phyloP scores from a whole-genome alignment of 2,329 filamentous ascomycete species.

The Sporothrix curviconia region DNA sequence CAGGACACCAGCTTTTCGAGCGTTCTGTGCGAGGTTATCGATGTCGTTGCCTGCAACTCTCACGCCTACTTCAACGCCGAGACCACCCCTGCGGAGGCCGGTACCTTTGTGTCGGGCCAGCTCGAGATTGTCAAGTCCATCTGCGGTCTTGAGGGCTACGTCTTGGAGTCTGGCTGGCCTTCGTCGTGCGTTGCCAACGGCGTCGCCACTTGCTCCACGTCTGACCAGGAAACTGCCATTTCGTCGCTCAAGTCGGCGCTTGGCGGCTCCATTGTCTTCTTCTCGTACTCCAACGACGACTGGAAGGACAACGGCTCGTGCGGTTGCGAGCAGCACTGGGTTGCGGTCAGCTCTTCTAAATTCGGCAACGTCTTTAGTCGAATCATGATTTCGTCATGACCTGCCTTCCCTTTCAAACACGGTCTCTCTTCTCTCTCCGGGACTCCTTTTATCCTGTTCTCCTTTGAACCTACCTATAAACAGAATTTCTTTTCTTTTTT shows the following conservation, averaged over 20 bases:
- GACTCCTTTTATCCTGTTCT: not conserved
- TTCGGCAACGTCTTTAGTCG: not conserved
- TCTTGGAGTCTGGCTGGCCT: constrained; percentile 91
- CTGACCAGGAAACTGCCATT: constrained; percentile 68
- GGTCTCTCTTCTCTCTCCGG: not conserved
- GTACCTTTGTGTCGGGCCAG: constrained; percentile 69
- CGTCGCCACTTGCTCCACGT: constrained; percentile 57
- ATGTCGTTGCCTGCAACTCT: constrained; percentile 78
- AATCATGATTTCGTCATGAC: not conserved
- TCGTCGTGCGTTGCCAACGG: constrained; percentile 64
- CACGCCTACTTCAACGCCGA: constrained; percentile 89
- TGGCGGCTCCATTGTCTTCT: constrained; percentile 68
- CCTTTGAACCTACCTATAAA: not conserved
- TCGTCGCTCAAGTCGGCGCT: constrained; percentile 58
- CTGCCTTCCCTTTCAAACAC: not conserved
- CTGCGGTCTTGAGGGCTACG: constrained; percentile 71
- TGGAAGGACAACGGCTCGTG: constrained; percentile 73
- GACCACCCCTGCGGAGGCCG: constrained; percentile 58
- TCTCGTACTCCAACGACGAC: constrained; percentile 69
- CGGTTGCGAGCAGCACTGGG: constrained; percentile 76
- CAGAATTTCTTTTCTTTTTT: not conserved
- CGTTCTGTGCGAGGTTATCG: constrained; percentile 64
- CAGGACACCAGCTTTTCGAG: constrained; percentile 51
- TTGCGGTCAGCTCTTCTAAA: constrained; percentile 42
- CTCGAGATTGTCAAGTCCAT: constrained; percentile 61